These are phyloP conservation scores for Penicillium sclerotiorum DNA, from an alignment of 2,329 filamentous ascomycete genomes.

Conservation along the genomic window DNA sequence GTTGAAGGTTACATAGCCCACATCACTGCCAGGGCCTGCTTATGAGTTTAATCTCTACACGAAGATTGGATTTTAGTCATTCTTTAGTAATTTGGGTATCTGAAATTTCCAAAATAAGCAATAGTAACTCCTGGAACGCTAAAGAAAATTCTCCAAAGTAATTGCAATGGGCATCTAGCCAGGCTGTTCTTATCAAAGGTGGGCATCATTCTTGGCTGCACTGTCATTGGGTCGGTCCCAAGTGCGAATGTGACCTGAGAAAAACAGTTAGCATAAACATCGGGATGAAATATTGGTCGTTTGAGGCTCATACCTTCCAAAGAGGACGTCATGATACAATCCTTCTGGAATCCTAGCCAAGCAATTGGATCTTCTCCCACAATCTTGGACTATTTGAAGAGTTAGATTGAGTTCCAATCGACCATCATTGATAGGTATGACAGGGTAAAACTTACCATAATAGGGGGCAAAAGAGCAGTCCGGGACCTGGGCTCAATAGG, in stretches of 20 bases:
- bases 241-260: conserved; percentile 70
- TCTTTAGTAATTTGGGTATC: conserved; percentile 15
- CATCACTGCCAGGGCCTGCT: no score
- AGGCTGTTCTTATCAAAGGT: neutral
- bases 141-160: neutral
- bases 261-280: conserved; percentile 16
- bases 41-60: neutral
- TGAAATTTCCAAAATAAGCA: conserved; percentile 7
- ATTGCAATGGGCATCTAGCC: no score
- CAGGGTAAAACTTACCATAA: conserved; percentile 65
- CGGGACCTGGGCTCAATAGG: conserved; percentile 80
- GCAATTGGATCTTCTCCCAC: conserved; percentile 84
- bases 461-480: conserved; percentile 85
- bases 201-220: conserved; percentile 29
- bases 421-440: neutral
- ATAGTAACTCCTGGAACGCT: conserved; percentile 2
- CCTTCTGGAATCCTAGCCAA: conserved; percentile 92
- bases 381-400: conserved; percentile 65
- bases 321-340: conserved; percentile 90
- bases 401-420: conserved; percentile 17
- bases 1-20: neutral
- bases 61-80: neutral
- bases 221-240: conserved; percentile 66
- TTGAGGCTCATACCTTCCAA: conserved; percentile 69
- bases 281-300: conserved; percentile 8